Evolutionary conservation across 1,284 basidiomycete genomes (phyloP), one percentile per base, ranked within the genome.

Genomic region (Laetiporus sulphureus): DNA sequence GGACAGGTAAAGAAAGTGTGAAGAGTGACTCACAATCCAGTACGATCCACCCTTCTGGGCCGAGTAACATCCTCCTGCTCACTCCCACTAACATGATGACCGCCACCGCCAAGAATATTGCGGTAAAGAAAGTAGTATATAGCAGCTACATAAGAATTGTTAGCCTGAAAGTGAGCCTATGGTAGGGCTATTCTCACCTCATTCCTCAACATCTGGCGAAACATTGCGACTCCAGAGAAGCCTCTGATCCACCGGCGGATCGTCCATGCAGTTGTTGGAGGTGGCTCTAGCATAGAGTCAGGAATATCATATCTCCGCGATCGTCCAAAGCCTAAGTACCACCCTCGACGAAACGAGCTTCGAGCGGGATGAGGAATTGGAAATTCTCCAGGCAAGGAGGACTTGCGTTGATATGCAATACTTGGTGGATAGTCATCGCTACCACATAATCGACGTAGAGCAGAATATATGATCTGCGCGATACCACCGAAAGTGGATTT

Each of bases 51-150:
- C 67, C 65, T 12, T 65, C 64, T 7, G 70, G 60, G n/a, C 65
- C 65, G 20, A 75, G 56, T 3, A 68, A 56, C 25, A 69, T 66
- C 33, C 65, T 59, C 42, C 68, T 60, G 43, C 67, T 73, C 22
- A 73, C 63, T 1, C 77, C 77, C 22, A 79, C 65, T 21, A 77
- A 59, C 27, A 71, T 67, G 32, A 78, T 56, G 13, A 77, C 59
- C 5, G 71, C 71, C 12, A 73, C 67, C 11, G 74, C 61, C 18
- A 77, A 64, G 35, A 69, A 75, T 7, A 68, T 65, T 3, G 65
- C 65, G 4, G 76, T 71, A 27, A 79, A 72, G 46, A 73, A 64
- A 1, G 75, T 69, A 1, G 77, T 79, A 50, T 79, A 79, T 29
- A 72, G 64, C 20, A 83, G 53, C 79, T 79, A 24, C 15, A n/a